Evolutionary conservation across 2,329 filamentous ascomycete genomes (phyloP).

Genomic region (Juglanconis oblonga): DNA sequence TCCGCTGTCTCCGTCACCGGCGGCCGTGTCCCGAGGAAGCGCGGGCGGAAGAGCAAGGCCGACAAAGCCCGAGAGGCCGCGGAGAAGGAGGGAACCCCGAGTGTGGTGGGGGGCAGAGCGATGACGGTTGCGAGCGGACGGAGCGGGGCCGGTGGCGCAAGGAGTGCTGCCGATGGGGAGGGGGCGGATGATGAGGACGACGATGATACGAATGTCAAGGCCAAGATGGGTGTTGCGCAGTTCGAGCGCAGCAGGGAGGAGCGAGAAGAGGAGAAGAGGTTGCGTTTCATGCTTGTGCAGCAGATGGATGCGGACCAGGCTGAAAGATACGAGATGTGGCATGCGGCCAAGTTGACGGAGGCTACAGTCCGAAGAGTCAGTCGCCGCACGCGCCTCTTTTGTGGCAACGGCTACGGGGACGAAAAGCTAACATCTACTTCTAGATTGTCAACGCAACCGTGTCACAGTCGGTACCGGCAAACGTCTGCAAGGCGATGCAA

Average conservation of each 20-base stretch:
- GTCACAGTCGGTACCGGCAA: slow-evolving; percentile 72
- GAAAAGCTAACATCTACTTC: slow-evolving; percentile 3
- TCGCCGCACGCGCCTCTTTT: slow-evolving; percentile 2
- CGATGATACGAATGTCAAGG: slow-evolving; percentile 27
- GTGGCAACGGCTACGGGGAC: neutral
- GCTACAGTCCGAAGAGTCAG: slow-evolving; percentile 65
- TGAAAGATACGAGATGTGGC: slow-evolving; percentile 68
- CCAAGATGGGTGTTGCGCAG: slow-evolving; percentile 28
- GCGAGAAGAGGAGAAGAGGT: slow-evolving; percentile 63
- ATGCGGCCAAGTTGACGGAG: slow-evolving; percentile 65
- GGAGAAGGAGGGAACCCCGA: slow-evolving; percentile 32
- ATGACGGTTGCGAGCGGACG: slow-evolving; percentile 41
- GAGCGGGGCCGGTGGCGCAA: slow-evolving; percentile 37
- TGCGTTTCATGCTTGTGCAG: slow-evolving; percentile 60
- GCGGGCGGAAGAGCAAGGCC: slow-evolving; percentile 59
- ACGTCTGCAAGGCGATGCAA: slow-evolving; percentile 72
- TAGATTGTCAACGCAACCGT: slow-evolving; percentile 77
- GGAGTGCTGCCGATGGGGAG: slow-evolving; percentile 51
- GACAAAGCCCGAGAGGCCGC: slow-evolving; percentile 46
- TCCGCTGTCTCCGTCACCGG: slow-evolving; percentile 49
- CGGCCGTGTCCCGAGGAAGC: slow-evolving; percentile 53
- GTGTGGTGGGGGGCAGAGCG: slow-evolving; percentile 44
- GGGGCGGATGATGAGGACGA: slow-evolving; percentile 43
- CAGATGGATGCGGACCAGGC: slow-evolving; percentile 66
- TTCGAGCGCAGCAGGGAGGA: slow-evolving; percentile 46